Percentiles rank a stretch among this genome's conserved stretches.
phyloP scores from a whole-genome alignment of 2,329 filamentous ascomycete genomes.

The Parafenestella ontariensis region DNA sequence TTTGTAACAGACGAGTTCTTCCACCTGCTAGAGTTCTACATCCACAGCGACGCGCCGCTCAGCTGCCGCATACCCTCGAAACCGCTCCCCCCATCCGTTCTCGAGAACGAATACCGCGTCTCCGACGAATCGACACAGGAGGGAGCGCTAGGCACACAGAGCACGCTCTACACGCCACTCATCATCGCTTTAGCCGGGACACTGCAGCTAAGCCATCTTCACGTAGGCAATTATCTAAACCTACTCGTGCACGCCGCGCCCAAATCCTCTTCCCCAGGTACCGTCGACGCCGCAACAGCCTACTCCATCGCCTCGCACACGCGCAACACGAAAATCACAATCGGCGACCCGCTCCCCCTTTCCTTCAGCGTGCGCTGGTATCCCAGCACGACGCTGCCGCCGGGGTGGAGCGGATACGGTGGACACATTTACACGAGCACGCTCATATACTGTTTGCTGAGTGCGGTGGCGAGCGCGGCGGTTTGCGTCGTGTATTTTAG shows the following conservation, averaged over 20 bases:
- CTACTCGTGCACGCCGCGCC: constrained; percentile 79
- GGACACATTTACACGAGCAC: constrained; percentile 60
- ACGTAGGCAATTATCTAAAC: constrained; percentile 89
- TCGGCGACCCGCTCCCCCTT: constrained; percentile 83
- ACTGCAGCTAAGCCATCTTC: constrained; percentile 81
- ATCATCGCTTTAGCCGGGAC: constrained; percentile 90
- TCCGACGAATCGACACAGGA: constrained; percentile 50
- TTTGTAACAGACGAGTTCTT: constrained; percentile 81
- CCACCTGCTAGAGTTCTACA: constrained; percentile 93
- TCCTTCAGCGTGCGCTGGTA: constrained; percentile 88
- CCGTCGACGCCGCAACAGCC: constrained; percentile 84
- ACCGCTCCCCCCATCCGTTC: constrained; percentile 60
- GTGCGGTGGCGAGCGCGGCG: constrained; percentile 56
- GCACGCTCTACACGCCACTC: constrained; percentile 72
- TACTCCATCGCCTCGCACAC: constrained; percentile 77
- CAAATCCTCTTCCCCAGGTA: constrained; percentile 63
- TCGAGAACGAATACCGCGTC: constrained; percentile 39
- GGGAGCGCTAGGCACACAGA: constrained; percentile 45
- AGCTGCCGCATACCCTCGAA: constrained; percentile 87
- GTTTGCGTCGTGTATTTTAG: constrained; percentile 63
- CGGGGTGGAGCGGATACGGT: constrained; percentile 60
- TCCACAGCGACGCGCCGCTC: constrained; percentile 93
- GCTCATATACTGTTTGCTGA: constrained; percentile 58
- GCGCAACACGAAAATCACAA: constrained; percentile 72
- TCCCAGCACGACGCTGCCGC: constrained; percentile 72